Conservation (phyloP, 1,284 basidiomycete genomes). For the Pisolithus thermaeus region DNA sequence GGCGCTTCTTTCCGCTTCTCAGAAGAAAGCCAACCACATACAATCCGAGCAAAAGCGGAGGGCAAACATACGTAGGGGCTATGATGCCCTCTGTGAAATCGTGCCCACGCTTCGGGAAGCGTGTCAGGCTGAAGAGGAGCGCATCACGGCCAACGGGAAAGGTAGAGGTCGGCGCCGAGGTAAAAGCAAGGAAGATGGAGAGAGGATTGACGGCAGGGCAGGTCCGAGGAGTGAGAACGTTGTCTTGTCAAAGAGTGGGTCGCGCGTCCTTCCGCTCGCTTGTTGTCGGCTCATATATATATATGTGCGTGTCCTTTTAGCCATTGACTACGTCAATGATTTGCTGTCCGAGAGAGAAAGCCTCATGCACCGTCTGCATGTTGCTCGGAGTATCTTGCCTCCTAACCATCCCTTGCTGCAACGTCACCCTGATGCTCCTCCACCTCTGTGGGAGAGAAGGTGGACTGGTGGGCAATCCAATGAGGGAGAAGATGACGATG, state of each 20-base stretch:
- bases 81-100: slow-evolving; percentile 77
- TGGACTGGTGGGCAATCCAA: slow-evolving; percentile 68
- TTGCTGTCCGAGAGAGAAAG: slow-evolving; percentile 53
- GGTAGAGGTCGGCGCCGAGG: slow-evolving; percentile 21
- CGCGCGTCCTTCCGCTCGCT: slow-evolving; percentile 5
- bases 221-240: slow-evolving; percentile 84
- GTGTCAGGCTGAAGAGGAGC: slow-evolving; percentile 54
- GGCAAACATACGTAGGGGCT: slow-evolving; percentile 85
- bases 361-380: slow-evolving; percentile 53
- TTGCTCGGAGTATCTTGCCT: slow-evolving; percentile 51
- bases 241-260: slow-evolving; percentile 77
- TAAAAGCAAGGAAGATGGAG: slow-evolving; percentile 39
- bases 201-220: slow-evolving; percentile 71
- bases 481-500: slow-evolving; percentile 42
- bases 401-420: slow-evolving; percentile 49
- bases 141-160: slow-evolving; percentile 29
- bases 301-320: slow-evolving; percentile 32
- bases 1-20: slow-evolving; percentile 62
- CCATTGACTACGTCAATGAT: slow-evolving; percentile 76
- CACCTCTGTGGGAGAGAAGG: slow-evolving; percentile 66
- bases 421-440: slow-evolving; percentile 24
- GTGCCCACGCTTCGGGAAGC: slow-evolving; percentile 78
- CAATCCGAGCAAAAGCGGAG: slow-evolving; percentile 86
- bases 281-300: slow-evolving; percentile 7
- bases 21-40: slow-evolving; percentile 93